Base-by-base conservation (phyloP, 768 basidiomycete genomes). In the Agrocybe pediades region DNA sequence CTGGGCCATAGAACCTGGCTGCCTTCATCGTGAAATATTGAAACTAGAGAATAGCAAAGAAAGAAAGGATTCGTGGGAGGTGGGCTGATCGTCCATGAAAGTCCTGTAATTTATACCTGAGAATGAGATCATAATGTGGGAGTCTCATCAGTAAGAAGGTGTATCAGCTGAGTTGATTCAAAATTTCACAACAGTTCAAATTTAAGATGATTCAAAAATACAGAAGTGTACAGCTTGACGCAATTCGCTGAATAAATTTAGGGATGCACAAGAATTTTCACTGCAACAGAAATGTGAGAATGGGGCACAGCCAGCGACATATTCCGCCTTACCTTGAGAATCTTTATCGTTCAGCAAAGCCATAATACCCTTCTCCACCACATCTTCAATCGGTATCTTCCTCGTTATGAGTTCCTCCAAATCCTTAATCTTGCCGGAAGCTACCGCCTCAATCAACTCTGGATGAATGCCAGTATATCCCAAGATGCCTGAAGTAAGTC, bases 361-460 rank as follows among this genome's bases (percentile, higher is more conserved):
- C 46, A 72, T 61, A 42, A 81, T 68, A 1, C 78, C 79, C 36
- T 76, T 63, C 44, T 74, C 69, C 6, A 80, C 71, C 13, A 78
- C 62, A 50, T 79, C 75, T 16, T 78, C 68, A 4, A 82, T 51
- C 1, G 55, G 46, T 20, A 80, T 77, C 49, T 67, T 71, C 26
- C 64, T 66, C 1, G 79, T 80, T 55, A 82, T 74, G 20, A 80
- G 49, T 19, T 72, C 66, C 45, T 74, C 74, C 16, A 80, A 57
- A 1, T 69, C 70, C 1, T 57, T 41, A 20, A 82, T 70, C 51
- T 69, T 71, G 1, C 75, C 78, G 9, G 65, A 57, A 7, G 66
- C 70, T 6, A 80, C 63, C 4, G 74, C 73, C 8, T 68, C 55
- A 5, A 82, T 57, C 7, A 79, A 61, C 40, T 77, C 73, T 0